A percentile compares a stretch with the other conserved stretches of the same genome.
phyloP scores from a whole-genome alignment of 306 rosid species.

The Morella rubra region DNA sequence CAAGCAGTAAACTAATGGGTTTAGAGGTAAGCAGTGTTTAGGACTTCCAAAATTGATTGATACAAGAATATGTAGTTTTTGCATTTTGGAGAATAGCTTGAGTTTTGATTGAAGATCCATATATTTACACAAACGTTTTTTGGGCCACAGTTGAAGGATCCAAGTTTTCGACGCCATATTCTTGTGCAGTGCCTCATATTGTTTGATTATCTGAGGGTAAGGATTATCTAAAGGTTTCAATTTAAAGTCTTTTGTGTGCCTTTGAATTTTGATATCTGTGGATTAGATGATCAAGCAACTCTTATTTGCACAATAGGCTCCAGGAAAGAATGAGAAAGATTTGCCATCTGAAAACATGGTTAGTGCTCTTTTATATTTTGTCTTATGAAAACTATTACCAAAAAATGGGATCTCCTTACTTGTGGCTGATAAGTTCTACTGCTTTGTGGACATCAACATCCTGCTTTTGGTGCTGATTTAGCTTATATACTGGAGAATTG shows the following conservation, averaged over 20 bases:
- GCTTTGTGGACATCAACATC: neutral
- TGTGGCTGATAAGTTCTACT: neutral
- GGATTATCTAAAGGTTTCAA: constrained; percentile 13
- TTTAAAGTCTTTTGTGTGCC: neutral
- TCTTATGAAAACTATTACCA: neutral
- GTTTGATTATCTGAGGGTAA: constrained; percentile 90
- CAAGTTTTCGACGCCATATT: constrained; percentile 91
- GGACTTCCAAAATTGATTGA: constrained; percentile 15
- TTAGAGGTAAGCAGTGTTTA: constrained; percentile 63
- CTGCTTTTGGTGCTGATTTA: neutral
- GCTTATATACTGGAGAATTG: neutral
- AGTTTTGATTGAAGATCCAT: constrained; percentile 16
- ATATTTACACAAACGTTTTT: neutral
- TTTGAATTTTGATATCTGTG: neutral
- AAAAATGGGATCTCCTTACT: neutral
- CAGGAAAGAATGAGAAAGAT: constrained; percentile 87
- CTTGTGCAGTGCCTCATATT: constrained; percentile 96
- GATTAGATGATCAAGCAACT: constrained; percentile 28
- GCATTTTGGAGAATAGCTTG: constrained; percentile 20
- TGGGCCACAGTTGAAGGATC: constrained; percentile 72
- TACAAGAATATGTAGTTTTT: neutral
- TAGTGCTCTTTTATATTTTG: neutral
- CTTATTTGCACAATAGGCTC: constrained; percentile 62
- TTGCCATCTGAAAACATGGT: constrained; percentile 91
- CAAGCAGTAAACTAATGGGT: constrained; percentile 96